Conservation (phyloP, 352 stramenopile species). For the Phytopythium aichiense region DNA sequence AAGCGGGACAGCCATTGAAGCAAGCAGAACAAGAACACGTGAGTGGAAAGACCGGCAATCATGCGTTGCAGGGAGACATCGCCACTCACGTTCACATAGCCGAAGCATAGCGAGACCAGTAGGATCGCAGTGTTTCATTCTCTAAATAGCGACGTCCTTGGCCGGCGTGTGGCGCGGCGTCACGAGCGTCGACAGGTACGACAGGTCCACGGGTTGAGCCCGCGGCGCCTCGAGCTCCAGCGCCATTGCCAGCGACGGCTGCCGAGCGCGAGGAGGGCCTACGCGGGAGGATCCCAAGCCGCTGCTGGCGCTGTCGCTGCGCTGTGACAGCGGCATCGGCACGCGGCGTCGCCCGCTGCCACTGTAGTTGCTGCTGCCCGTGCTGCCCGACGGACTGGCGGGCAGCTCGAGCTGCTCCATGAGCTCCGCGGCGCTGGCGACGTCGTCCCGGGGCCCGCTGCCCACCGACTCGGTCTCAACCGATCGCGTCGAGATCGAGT, state of each 20-base stretch:
- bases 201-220: constrained; percentile 34
- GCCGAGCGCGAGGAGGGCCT: constrained; percentile 8
- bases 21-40: no score
- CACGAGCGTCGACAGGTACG: constrained; percentile 43
- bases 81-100: no score
- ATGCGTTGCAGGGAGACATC: no score
- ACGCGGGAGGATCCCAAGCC: constrained; percentile 13
- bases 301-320: constrained; percentile 13
- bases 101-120: no score
- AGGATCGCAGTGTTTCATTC: no score
- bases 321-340: neutral
- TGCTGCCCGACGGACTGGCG: constrained; percentile 12
- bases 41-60: no score
- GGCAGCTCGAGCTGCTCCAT: constrained; percentile 12
- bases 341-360: constrained; percentile 6
- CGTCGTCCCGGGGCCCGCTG: constrained; percentile 19
- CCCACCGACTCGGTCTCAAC: constrained; percentile 30
- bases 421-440: neutral
- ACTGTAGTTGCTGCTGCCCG: constrained; percentile 16
- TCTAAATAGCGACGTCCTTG: constrained; percentile 28
- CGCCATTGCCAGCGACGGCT: constrained; percentile 15
- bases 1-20: no score
- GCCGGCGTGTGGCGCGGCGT: constrained; percentile 21
- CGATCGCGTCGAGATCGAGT: constrained; percentile 25
- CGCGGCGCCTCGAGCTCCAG: constrained; percentile 19